phyloP scores from a whole-genome alignment of 1,139 yeast species.

The Yamadazyma mexicana region DNA sequence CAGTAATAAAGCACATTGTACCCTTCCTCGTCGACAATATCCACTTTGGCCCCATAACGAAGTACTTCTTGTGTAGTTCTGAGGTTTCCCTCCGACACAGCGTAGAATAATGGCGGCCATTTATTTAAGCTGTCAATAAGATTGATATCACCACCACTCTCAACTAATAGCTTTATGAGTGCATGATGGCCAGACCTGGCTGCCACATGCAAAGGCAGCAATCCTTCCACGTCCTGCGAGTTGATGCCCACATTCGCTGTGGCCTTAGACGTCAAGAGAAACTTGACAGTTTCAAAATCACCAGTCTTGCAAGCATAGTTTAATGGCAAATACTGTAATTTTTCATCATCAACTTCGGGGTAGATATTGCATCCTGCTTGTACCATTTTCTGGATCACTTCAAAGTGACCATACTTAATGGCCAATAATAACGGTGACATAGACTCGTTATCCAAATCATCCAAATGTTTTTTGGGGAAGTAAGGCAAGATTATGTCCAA shows the following conservation, averaged over 20 bases:
- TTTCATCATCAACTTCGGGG: conserved; percentile 51
- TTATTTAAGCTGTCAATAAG: conserved; percentile 80
- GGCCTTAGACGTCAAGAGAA: conserved; percentile 40
- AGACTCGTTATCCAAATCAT: conserved; percentile 66
- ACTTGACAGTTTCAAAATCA: conserved; percentile 66
- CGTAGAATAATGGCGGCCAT: conserved; percentile 93
- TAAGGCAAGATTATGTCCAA: conserved; percentile 43
- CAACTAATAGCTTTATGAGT: conserved; percentile 65
- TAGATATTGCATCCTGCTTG: conserved; percentile 56
- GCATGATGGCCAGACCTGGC: conserved; percentile 80
- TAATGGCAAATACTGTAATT: conserved; percentile 72
- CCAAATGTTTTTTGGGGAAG: conserved; percentile 42
- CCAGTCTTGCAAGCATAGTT: conserved; percentile 91
- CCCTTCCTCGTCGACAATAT: conserved; percentile 80
- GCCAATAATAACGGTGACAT: conserved; percentile 82
- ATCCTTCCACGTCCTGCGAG: conserved; percentile 82
- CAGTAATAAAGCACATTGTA: conserved; percentile 85
- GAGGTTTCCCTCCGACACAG: conserved; percentile 83
- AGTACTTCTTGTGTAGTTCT: conserved; percentile 70
- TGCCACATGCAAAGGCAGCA: conserved; percentile 83
- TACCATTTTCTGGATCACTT: conserved; percentile 44
- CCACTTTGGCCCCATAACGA: conserved; percentile 69
- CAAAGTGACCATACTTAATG: conserved; percentile 66
- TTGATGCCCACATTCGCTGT: conserved; percentile 31
- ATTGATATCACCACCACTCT: conserved; percentile 78